Evolutionary conservation across 2,329 filamentous ascomycete species (phyloP).

Genomic region (Fusarium virguliforme): DNA sequence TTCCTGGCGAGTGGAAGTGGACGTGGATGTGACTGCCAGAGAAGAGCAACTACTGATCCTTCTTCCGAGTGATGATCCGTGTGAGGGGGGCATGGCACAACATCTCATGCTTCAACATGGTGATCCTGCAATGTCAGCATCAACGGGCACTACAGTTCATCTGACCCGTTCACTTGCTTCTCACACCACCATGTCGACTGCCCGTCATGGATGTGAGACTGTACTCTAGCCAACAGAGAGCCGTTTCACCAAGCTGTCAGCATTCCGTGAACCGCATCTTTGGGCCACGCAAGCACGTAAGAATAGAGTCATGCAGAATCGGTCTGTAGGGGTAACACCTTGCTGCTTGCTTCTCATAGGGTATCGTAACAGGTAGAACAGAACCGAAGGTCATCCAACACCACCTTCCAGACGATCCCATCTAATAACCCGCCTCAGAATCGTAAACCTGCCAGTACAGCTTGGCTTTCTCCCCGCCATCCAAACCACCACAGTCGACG

Average conservation of each 20-base stretch:
- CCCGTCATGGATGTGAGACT: no score
- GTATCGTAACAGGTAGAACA: slow-evolving; percentile 38
- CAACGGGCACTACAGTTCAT: no score
- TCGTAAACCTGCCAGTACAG: slow-evolving; percentile 45
- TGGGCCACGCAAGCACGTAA: neutral
- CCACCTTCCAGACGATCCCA: slow-evolving; percentile 27
- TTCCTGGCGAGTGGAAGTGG: no score
- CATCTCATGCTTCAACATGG: no score
- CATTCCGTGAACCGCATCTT: neutral
- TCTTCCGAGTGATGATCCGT: no score
- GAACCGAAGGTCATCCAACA: slow-evolving; percentile 23
- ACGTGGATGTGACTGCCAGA: no score
- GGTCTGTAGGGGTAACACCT: slow-evolving; percentile 22
- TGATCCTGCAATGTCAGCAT: no score
- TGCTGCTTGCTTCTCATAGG: slow-evolving; percentile 26
- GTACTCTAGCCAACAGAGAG: neutral
- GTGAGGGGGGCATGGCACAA: no score
- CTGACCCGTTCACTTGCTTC: no score
- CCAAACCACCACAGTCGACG: slow-evolving; percentile 30
- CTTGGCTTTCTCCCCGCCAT: slow-evolving; percentile 27
- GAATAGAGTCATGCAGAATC: neutral
- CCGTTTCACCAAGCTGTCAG: neutral
- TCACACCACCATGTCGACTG: no score
- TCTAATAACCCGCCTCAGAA: slow-evolving; percentile 11
- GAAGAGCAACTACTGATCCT: no score